A percentile compares a stretch with the other conserved stretches of the same genome.
phyloP scores from a whole-genome alignment of 1,139 yeast species.

The Yamadazyma dushanensis region DNA sequence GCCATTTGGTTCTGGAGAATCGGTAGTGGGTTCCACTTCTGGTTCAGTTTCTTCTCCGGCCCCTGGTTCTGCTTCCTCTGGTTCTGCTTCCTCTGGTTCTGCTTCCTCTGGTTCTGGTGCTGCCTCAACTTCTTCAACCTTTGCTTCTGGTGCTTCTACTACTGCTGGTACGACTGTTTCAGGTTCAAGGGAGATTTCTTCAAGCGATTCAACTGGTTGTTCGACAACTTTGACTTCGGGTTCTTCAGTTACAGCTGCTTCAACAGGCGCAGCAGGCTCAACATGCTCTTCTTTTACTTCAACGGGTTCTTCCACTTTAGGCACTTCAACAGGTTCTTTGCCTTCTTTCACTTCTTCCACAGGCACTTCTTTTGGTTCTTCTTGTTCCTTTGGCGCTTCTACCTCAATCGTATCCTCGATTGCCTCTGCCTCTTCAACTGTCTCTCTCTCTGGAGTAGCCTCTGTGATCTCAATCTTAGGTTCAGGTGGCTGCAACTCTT shows the following conservation, averaged over 20 bases:
- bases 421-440: conserved; percentile 2
- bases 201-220: conserved; percentile 5
- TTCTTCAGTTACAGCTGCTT: conserved; percentile 5
- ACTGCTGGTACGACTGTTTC: conserved; percentile 7
- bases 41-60: conserved; percentile 4
- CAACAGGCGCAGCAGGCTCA: conserved; percentile 3
- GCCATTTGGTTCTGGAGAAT: conserved; percentile 8
- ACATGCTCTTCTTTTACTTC: conserved; percentile 7
- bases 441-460: conserved; percentile 10
- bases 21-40: conserved; percentile 4
- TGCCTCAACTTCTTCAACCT: conserved; percentile 3
- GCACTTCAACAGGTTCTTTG: conserved; percentile 6
- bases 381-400: too few relatives aligned
- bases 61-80: conserved; percentile 3
- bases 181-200: conserved; percentile 6
- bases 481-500: conserved; percentile 6
- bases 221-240: conserved; percentile 8
- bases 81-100: conserved; percentile 7
- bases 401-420: conserved; percentile 4
- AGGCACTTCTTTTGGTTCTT: conserved; percentile 7
- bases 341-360: conserved; percentile 2
- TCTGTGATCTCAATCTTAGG: conserved; percentile 12
- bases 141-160: conserved; percentile 3
- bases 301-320: background rate
- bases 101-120: conserved; percentile 7